Conservation (phyloP, 768 basidiomycete genomes). For the Tricholoma bakamatsutake region DNA sequence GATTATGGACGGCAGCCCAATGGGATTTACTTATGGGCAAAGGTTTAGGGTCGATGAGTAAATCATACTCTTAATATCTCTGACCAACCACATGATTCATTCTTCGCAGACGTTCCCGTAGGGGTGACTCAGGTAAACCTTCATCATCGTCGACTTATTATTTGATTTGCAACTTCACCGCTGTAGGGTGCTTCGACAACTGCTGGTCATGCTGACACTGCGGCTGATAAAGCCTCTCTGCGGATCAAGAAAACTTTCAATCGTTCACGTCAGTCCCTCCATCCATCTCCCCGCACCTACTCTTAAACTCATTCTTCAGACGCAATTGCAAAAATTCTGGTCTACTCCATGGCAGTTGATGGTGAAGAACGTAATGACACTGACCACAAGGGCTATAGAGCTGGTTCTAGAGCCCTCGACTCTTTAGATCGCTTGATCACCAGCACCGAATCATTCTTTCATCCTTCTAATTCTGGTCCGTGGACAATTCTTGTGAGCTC, state of each 20-base stretch:
- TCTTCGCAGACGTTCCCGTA: slow-evolving; percentile 57
- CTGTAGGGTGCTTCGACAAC: slow-evolving; percentile 57
- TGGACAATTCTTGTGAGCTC: slow-evolving; percentile 66
- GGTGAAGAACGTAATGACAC: slow-evolving; percentile 48
- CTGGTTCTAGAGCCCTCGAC: slow-evolving; percentile 84
- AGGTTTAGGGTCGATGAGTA: slow-evolving; percentile 77
- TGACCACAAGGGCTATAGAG: slow-evolving; percentile 53
- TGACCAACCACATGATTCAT: neutral
- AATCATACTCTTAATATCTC: slow-evolving; percentile 13
- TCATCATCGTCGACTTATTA: neutral
- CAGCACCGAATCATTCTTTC: slow-evolving; percentile 92
- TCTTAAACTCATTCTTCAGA: slow-evolving; percentile 31
- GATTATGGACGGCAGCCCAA: slow-evolving; percentile 82
- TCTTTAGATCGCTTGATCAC: slow-evolving; percentile 84
- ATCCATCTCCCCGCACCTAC: neutral
- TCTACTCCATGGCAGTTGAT: slow-evolving; percentile 88
- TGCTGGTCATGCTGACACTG: slow-evolving; percentile 61
- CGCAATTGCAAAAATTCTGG: slow-evolving; percentile 76
- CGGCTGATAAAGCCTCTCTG: slow-evolving; percentile 48
- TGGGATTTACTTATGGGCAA: slow-evolving; percentile 83
- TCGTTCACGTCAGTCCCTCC: slow-evolving; percentile 45
- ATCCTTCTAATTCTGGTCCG: slow-evolving; percentile 85
- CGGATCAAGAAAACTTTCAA: slow-evolving; percentile 68
- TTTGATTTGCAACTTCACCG: slow-evolving; percentile 3
- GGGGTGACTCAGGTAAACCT: slow-evolving; percentile 54